Evolutionary conservation across 2,329 filamentous ascomycete species (phyloP).

Genomic region (Cercospora sesami): DNA sequence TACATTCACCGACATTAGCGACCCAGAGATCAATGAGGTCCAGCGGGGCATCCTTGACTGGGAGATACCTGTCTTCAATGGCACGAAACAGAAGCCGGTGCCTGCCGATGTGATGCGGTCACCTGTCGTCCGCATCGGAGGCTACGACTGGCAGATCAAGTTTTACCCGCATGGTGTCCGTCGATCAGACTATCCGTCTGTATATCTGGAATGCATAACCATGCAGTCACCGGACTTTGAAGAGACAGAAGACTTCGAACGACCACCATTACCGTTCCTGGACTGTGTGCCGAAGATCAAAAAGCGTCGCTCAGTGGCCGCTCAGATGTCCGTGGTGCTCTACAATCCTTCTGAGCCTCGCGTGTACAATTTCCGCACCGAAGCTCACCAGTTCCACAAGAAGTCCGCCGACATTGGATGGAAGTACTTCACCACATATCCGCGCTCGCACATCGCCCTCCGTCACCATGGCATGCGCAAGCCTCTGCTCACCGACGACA

Average conservation of each 20-base stretch:
- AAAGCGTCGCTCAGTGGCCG: slow-evolving; percentile 52
- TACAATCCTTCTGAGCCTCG: slow-evolving; percentile 65
- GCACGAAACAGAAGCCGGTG: slow-evolving; percentile 61
- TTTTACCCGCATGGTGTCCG: slow-evolving; percentile 62
- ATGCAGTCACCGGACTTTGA: slow-evolving; percentile 38
- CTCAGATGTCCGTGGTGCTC: slow-evolving; percentile 61
- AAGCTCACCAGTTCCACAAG: slow-evolving; percentile 60
- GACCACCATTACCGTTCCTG: slow-evolving; percentile 36
- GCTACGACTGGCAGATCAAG: slow-evolving; percentile 65
- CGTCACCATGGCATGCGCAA: slow-evolving; percentile 60
- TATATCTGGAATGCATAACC: slow-evolving; percentile 63
- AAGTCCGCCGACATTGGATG: slow-evolving; percentile 63
- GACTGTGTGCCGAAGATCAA: slow-evolving; percentile 32
- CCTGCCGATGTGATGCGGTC: slow-evolving; percentile 60
- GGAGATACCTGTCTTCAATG: slow-evolving; percentile 59
- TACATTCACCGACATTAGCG: slow-evolving; percentile 57
- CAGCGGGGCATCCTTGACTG: slow-evolving; percentile 60
- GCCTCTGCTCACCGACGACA: slow-evolving; percentile 61
- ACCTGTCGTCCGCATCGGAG: slow-evolving; percentile 56
- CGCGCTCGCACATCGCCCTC: slow-evolving; percentile 58
- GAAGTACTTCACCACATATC: slow-evolving; percentile 59
- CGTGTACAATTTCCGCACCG: slow-evolving; percentile 57
- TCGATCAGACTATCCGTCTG: slow-evolving; percentile 57
- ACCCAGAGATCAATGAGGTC: slow-evolving; percentile 57
- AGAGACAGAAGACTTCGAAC: slow-evolving; percentile 31